Evolutionary conservation across 495 filamentous ascomycete species (phyloP).

Genomic region (Aspergillus cavernicola): DNA sequence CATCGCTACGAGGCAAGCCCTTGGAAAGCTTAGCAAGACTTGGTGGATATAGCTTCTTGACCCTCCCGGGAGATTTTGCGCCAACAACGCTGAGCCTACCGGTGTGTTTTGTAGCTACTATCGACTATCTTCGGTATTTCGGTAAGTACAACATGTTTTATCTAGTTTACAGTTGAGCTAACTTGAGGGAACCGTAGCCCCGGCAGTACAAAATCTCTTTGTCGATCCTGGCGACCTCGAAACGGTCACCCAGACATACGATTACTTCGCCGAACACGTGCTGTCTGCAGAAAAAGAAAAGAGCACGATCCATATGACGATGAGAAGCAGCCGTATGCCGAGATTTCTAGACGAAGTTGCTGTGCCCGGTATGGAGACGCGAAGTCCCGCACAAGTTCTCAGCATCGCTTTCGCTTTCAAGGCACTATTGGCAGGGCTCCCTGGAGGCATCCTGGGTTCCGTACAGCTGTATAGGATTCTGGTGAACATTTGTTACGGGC

Average conservation of each 20-base stretch:
- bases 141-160: slow-evolving; percentile 43
- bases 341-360: slow-evolving; percentile 21
- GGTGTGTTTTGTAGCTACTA: slow-evolving; percentile 70
- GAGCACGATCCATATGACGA: slow-evolving; percentile 29
- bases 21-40: slow-evolving; percentile 65
- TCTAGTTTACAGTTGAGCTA: neutral
- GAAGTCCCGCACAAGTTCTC: slow-evolving; percentile 46
- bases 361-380: slow-evolving; percentile 10
- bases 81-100: slow-evolving; percentile 63
- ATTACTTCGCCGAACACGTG: slow-evolving; percentile 38
- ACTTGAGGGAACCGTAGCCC: slow-evolving; percentile 15
- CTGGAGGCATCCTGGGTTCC: slow-evolving; percentile 71
- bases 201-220: slow-evolving; percentile 30
- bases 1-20: slow-evolving; percentile 56
- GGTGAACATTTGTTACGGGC: slow-evolving; percentile 56
- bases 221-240: slow-evolving; percentile 30
- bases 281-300: slow-evolving; percentile 32
- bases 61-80: slow-evolving; percentile 62
- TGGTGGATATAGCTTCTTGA: slow-evolving; percentile 66
- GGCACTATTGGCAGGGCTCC: slow-evolving; percentile 63
- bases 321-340: slow-evolving; percentile 26
- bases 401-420: slow-evolving; percentile 74
- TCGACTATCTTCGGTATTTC: slow-evolving; percentile 60
- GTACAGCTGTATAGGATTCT: slow-evolving; percentile 61
- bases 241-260: slow-evolving; percentile 31